A percentile compares a stretch with the other conserved stretches of the same genome.
Evolutionary conservation across 306 rosid species (phyloP).

Genomic region (Malus sieversii): DNA sequence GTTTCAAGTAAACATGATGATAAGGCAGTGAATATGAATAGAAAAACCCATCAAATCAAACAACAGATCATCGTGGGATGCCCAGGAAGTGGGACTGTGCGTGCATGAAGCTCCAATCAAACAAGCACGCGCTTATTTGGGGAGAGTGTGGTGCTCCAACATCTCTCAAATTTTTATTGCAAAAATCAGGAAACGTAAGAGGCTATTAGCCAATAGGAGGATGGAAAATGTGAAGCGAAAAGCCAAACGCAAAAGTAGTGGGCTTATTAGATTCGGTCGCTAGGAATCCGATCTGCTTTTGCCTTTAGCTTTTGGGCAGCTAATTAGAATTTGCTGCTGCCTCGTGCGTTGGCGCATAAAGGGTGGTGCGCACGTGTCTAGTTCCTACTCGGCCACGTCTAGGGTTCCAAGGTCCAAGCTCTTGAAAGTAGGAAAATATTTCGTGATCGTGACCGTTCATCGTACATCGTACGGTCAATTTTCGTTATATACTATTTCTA

Average conservation of each 20-base stretch:
- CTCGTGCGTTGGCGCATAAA: conserved; percentile 20
- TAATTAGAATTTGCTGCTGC: background rate
- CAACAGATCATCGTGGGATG: background rate
- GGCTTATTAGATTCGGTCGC: conserved; percentile 34
- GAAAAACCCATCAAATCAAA: background rate
- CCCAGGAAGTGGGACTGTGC: background rate
- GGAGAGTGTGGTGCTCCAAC: background rate
- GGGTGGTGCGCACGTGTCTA: background rate
- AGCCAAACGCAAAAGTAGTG: conserved; percentile 9
- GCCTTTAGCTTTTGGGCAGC: conserved; percentile 23
- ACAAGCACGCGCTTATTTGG: background rate
- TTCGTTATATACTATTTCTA: no score
- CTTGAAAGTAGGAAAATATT: no score
- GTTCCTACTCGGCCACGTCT: conserved; percentile 11
- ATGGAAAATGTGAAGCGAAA: background rate
- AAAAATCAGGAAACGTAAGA: background rate
- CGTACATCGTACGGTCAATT: no score
- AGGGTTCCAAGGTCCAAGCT: background rate
- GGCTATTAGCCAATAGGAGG: background rate
- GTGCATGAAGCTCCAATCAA: background rate
- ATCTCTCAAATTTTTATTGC: background rate
- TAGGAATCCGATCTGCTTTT: conserved; percentile 24
- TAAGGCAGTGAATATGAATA: no score
- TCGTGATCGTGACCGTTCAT: no score
- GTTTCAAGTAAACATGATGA: no score